Conservation (phyloP, 306 rosid species). For the Trifolium subterraneum region DNA sequence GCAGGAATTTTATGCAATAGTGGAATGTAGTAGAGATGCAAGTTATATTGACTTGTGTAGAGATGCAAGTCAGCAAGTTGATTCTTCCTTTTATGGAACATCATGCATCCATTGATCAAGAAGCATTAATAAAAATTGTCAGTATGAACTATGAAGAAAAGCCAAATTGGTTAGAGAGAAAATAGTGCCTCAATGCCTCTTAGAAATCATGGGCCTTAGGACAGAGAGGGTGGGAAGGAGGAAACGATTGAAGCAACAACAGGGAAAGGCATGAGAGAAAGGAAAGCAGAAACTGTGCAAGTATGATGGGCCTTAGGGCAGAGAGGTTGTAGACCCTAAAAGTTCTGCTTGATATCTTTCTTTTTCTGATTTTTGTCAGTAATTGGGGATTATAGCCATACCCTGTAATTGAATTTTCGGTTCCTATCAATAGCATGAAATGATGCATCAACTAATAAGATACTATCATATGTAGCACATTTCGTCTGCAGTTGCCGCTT, state of each 20-base stretch:
- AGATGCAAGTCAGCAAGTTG: slow-evolving; percentile 9
- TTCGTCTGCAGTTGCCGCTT: neutral
- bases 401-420: neutral
- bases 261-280: no score
- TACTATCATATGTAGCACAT: slow-evolving; percentile 9
- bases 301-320: no score
- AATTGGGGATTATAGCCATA: no score
- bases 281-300: no score
- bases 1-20: slow-evolving; percentile 26
- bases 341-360: no score
- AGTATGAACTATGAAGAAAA: slow-evolving; percentile 18
- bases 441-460: slow-evolving; percentile 13
- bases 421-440: slow-evolving; percentile 6
- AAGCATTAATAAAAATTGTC: no score
- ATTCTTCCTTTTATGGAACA: slow-evolving; percentile 4
- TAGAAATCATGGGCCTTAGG: neutral
- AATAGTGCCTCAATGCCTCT: neutral
- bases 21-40: slow-evolving; percentile 7
- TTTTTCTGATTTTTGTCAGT: no score
- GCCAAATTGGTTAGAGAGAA: slow-evolving; percentile 1
- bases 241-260: no score
- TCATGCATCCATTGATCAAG: no score
- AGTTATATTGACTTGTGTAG: neutral
- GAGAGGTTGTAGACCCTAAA: no score
- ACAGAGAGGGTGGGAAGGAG: no score